A percentile compares a stretch with the other conserved stretches of the same genome.
Evolutionary conservation across 2,329 filamentous ascomycete species (phyloP).

Genomic region (Leptographium galeiforme): DNA sequence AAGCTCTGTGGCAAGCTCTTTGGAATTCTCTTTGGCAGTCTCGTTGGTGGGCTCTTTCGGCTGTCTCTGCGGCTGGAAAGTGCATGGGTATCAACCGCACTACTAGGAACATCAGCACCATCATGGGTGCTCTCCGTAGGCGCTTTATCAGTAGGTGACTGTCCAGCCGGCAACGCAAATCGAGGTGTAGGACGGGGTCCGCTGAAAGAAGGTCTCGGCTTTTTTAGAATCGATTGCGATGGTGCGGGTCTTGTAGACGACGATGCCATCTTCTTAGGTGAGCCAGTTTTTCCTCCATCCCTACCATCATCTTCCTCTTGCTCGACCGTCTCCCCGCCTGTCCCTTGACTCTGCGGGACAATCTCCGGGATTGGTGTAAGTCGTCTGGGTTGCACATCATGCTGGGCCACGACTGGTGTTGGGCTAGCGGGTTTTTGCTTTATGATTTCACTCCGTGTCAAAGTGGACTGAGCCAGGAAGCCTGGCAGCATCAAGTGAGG

Average conservation of each 20-base stretch:
- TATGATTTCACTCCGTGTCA: too few species aligned
- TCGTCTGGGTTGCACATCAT: background rate
- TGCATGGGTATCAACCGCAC: too few species aligned
- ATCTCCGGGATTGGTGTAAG: too few species aligned
- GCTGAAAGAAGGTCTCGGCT: constrained; percentile 27
- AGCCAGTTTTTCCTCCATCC: background rate
- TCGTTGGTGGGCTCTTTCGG: too few species aligned
- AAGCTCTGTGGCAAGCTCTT: too few species aligned
- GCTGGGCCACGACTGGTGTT: too few species aligned
- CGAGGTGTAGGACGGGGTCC: constrained; percentile 45
- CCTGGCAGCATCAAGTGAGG: background rate
- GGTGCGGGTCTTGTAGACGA: constrained; percentile 34
- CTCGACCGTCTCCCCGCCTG: background rate
- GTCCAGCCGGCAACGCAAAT: constrained; percentile 38
- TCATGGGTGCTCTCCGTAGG: constrained; percentile 11
- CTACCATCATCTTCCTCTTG: background rate
- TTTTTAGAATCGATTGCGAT: constrained; percentile 46
- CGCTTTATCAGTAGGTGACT: constrained; percentile 29
- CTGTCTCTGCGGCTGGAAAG: too few species aligned
- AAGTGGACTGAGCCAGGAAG: background rate
- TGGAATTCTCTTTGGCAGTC: too few species aligned
- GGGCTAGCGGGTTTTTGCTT: too few species aligned
- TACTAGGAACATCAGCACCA: constrained; percentile 6
- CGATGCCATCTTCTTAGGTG: constrained; percentile 16
- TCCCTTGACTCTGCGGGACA: too few species aligned